Base-by-base conservation (phyloP, 208 protist species). In the Angomonas deanei region DNA sequence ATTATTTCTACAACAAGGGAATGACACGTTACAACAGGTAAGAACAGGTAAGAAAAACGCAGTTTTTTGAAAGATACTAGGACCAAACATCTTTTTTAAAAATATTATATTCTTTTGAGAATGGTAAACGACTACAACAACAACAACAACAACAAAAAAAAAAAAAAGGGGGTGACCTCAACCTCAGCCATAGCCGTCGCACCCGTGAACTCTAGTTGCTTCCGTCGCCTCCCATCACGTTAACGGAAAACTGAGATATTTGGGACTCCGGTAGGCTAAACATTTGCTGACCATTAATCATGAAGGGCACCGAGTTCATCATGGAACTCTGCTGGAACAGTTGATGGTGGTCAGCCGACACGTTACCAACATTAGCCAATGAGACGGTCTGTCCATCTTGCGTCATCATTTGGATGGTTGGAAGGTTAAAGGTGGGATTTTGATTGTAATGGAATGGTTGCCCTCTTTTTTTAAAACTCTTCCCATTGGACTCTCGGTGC, bases 201-300 rank as follows among this genome's bases (percentile, higher is more conserved):
- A n/a, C n/a, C n/a, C n/a, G n/a, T n/a, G n/a, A n/a, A n/a, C n/a
- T n/a, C n/a, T n/a, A n/a, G n/a, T n/a, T n/a, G n/a, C n/a, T n/a
- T n/a, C n/a, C n/a, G n/a, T n/a, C n/a, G n/a, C n/a, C n/a, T n/a
- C n/a, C n/a, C n/a, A n/a, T n/a, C 36, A 42, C 11, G 69, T 64
- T 60, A 85, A 81, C 26, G 66, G 67, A n/a, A n/a, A n/a, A n/a
- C n/a, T 53, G 47, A 23, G 70, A 72, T 13, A 72, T 70, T 13
- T 72, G 64, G 24, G 69, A 56, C 34, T 81, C 76, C 15, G 69
- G 82, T 19, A 92, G 61, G 6, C 78, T 75, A 63, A 92, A 76
- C 48, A 92, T 58, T 33, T 83, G 66, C 52, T 93, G 87, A 2
- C 75, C 80, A 56, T 74, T 74, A 46, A 94, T 47, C 42, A 94